These are phyloP conservation scores for Monosporozyma solicola DNA, from an alignment of 805 yeast genomes.

Conservation along the genomic window DNA sequence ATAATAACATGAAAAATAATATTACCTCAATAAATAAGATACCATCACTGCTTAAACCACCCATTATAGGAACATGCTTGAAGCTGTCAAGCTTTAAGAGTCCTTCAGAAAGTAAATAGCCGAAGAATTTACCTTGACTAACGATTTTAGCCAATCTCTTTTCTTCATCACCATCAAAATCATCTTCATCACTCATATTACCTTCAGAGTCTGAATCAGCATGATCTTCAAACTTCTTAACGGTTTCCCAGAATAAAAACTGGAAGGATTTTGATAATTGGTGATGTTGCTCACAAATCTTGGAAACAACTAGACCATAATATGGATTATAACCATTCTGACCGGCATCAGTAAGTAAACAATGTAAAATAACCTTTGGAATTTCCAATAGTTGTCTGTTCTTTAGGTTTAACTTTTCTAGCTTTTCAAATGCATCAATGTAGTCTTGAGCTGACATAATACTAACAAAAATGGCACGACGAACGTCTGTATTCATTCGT, in stretches of 20 bases:
- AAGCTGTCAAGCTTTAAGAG: conserved; percentile 64
- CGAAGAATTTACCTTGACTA: conserved; percentile 76
- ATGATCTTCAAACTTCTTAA: conserved; percentile 61
- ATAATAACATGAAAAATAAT: conserved; percentile 57
- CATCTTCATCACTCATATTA: conserved; percentile 20
- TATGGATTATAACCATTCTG: conserved; percentile 73
- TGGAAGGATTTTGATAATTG: conserved; percentile 75
- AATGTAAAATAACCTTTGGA: conserved; percentile 76
- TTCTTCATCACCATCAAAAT: conserved; percentile 42
- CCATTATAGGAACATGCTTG: conserved; percentile 63
- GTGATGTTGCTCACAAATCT: conserved; percentile 61
- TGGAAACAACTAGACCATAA: conserved; percentile 70
- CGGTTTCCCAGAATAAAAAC: conserved; percentile 79
- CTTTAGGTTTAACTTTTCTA: conserved; percentile 73
- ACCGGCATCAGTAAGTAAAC: conserved; percentile 61
- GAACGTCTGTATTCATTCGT: conserved; percentile 90
- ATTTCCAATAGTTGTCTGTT: conserved; percentile 78
- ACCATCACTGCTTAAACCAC: conserved; percentile 51
- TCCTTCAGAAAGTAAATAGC: conserved; percentile 63
- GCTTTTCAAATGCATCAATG: conserved; percentile 72
- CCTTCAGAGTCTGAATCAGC: conserved; percentile 30
- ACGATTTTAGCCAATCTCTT: conserved; percentile 48
- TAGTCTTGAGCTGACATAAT: conserved; percentile 93
- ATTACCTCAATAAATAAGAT: conserved; percentile 65
- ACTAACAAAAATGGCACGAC: conserved; percentile 88